Conservation (phyloP, 2,329 filamentous ascomycete genomes). For the Aspergillus tamarii region DNA sequence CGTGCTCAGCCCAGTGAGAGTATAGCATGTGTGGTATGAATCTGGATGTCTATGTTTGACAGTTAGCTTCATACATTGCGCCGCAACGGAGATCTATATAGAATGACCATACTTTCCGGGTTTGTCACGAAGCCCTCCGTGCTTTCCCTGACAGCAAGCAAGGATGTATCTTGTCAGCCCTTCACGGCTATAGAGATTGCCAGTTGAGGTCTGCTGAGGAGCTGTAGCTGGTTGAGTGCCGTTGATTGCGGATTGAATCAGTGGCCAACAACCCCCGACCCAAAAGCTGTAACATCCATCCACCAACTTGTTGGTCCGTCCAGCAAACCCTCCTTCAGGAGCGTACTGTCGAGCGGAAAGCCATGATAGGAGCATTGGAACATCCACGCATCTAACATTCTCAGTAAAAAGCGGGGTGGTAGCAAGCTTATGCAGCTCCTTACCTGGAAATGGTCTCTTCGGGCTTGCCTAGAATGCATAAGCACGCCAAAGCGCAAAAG, state of each 20-base stretch:
- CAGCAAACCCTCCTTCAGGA: slow-evolving; percentile 90
- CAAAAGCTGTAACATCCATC: slow-evolving; percentile 99
- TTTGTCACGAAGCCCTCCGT: slow-evolving; percentile 89
- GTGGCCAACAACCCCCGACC: slow-evolving; percentile 92
- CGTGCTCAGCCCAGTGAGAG: slow-evolving; percentile 80
- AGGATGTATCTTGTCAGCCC: slow-evolving; percentile 88
- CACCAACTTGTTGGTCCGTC: slow-evolving; percentile 95
- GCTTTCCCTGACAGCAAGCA: slow-evolving; percentile 77
- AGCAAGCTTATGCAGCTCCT: slow-evolving; percentile 33
- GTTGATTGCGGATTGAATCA: slow-evolving; percentile 78
- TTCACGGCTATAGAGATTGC: slow-evolving; percentile 72
- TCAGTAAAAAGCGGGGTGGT: slow-evolving; percentile 15
- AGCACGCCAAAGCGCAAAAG: slow-evolving; percentile 87
- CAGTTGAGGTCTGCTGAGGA: slow-evolving; percentile 26
- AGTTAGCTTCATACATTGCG: slow-evolving; percentile 21
- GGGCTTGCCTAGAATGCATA: slow-evolving; percentile 82
- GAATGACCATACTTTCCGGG: slow-evolving; percentile 72
- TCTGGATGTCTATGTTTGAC: slow-evolving; percentile 66
- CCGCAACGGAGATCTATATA: background rate
- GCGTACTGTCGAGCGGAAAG: slow-evolving; percentile 85
- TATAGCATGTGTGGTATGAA: slow-evolving; percentile 92
- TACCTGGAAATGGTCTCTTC: slow-evolving; percentile 73
- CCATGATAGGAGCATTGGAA: slow-evolving; percentile 80
- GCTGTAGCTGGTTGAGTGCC: slow-evolving; percentile 46
- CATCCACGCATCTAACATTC: slow-evolving; percentile 68